Conservation (phyloP, 805 yeast species). For the Wickerhamiella galacta region DNA sequence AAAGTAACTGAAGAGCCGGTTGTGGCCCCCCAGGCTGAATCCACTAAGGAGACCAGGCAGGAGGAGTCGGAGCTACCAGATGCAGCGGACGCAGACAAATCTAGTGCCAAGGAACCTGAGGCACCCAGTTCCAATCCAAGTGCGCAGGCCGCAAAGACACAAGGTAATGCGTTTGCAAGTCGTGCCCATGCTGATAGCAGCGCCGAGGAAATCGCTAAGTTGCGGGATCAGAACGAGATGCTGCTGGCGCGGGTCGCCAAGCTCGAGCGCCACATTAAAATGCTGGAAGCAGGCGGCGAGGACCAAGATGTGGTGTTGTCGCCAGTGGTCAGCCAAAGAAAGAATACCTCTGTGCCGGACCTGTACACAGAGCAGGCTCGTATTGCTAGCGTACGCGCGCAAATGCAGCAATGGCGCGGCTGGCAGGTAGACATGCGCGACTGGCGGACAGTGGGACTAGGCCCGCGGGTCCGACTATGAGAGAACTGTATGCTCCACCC, state of each 20-base stretch:
- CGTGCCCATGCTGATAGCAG: too few relatives aligned
- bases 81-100: too few relatives aligned
- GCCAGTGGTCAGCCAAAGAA: slow-evolving; percentile 8
- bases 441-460: slow-evolving; percentile 31
- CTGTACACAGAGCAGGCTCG: slow-evolving; percentile 34
- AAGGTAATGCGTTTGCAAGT: too few relatives aligned
- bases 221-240: slow-evolving; percentile 23
- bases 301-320: slow-evolving; percentile 15
- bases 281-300: slow-evolving; percentile 12
- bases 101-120: too few relatives aligned
- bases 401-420: slow-evolving; percentile 55
- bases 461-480: too few relatives aligned
- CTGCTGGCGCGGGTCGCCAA: slow-evolving; percentile 20
- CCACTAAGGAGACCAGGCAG: too few relatives aligned
- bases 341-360: slow-evolving; percentile 19
- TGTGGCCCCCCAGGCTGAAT: too few relatives aligned
- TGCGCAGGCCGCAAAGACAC: too few relatives aligned
- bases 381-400: slow-evolving; percentile 28
- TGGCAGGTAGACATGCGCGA: slow-evolving; percentile 77
- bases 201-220: slow-evolving; percentile 9
- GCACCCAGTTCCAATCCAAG: too few relatives aligned
- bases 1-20: too few relatives aligned
- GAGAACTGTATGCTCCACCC: too few relatives aligned
- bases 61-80: too few relatives aligned
- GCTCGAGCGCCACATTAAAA: slow-evolving; percentile 24